Evolutionary conservation across 148 eudicot species (phyloP).

Genomic region (Camellia sinensis): DNA sequence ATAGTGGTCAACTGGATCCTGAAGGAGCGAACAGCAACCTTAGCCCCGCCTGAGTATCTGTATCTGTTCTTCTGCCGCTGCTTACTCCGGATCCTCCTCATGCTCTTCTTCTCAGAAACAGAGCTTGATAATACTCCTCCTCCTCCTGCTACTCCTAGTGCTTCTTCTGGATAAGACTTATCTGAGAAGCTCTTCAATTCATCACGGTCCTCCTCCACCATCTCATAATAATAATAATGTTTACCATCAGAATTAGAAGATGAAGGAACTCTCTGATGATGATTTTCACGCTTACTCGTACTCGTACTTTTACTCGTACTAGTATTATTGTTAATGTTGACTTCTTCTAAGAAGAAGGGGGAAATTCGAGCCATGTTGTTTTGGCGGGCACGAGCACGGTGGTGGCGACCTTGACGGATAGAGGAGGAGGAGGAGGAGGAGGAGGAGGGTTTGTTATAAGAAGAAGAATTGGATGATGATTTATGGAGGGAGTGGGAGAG

Average conservation of each 20-base stretch:
- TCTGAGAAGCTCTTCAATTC: not conserved
- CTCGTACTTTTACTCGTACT: too few relatives aligned
- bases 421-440: not conserved
- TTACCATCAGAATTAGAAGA: not conserved
- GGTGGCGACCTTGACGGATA: not conserved
- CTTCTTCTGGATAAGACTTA: not conserved
- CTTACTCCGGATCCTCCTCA: too few relatives aligned
- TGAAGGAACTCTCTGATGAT: not conserved
- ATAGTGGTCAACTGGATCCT: slow-evolving; percentile 35
- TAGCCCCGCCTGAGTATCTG: slow-evolving; percentile 34
- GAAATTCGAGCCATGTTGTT: slow-evolving; percentile 22
- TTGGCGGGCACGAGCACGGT: not conserved
- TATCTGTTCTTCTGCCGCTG: not conserved
- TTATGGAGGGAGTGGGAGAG: slow-evolving; percentile 4
- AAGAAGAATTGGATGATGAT: not conserved
- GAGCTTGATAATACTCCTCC: slow-evolving; percentile 23
- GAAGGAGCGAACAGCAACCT: slow-evolving; percentile 41
- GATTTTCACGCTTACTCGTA: too few relatives aligned
- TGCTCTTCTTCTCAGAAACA: slow-evolving; percentile 23
- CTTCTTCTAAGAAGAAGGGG: slow-evolving; percentile 17
- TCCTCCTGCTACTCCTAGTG: not conserved
- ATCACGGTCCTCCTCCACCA: not conserved
- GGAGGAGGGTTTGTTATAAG: not conserved
- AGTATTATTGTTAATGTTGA: not conserved
- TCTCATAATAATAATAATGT: not conserved